Evolutionary conservation across 2,329 filamentous ascomycete genomes (phyloP).

Genomic region (Calonectria pauciramosa): DNA sequence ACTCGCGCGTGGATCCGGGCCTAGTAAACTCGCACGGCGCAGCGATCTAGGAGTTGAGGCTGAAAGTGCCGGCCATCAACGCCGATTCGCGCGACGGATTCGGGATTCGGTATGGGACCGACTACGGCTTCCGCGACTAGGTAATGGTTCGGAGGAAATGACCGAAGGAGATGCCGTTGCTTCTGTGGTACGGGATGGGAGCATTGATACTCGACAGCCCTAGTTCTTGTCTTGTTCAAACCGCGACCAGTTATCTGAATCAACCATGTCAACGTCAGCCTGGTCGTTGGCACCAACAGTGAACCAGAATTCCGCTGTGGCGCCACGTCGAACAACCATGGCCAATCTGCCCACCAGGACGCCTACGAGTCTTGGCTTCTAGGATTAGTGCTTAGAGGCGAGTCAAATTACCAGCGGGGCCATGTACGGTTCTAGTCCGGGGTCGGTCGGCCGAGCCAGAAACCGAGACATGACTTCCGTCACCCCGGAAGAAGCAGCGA

Average conservation of each 20-base stretch:
- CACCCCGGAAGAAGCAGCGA: slow-evolving; percentile 8
- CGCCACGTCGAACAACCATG: neutral
- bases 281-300: neutral
- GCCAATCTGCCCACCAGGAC: slow-evolving; percentile 1
- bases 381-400: slow-evolving; percentile 5
- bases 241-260: neutral
- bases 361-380: slow-evolving; percentile 11
- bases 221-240: neutral
- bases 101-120: neutral
- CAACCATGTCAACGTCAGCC: neutral
- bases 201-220: no score
- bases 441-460: neutral
- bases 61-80: neutral
- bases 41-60: slow-evolving; percentile 12
- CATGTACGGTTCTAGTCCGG: neutral
- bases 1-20: neutral
- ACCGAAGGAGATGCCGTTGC: neutral
- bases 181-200: neutral
- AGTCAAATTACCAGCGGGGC: slow-evolving; percentile 20
- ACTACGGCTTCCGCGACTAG: neutral
- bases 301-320: slow-evolving; percentile 11
- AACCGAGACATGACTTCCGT: slow-evolving; percentile 6
- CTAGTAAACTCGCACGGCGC: neutral
- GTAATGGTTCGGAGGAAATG: neutral
- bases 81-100: neutral